Base-by-base conservation (phyloP, 495 filamentous ascomycete species). In the Evernia prunastri region DNA sequence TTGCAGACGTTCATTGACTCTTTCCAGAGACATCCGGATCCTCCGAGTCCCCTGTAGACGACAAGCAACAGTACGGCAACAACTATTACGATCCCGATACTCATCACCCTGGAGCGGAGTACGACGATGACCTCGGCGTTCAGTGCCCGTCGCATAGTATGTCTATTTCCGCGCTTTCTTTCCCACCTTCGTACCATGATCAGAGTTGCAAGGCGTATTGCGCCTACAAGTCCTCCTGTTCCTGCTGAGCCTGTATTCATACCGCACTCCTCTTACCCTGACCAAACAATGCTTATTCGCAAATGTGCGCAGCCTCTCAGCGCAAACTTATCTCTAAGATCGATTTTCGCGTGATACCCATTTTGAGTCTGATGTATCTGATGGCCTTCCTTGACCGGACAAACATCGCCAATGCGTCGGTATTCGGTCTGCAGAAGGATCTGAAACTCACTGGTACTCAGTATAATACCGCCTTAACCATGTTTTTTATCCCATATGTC, bases 401-500 rank as follows among this genome's bases (percentile, higher is more conserved):
- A 66, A 91, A 90, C 68, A 87, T 87, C 68, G 83, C 82, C 67
- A 90, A 92, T 69, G 84, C 84, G n/a, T 74, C 74, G 23, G 69
- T 82, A 35, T 86, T 85, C 61, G 68, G 68, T n/a, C 58, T 71
- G 0, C 69, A 64, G 27, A 56, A 66, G 10, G 69, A 71, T 53
- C 58, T 70, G 3, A 43, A 76, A 23, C 80, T 96, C 27, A 66
- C 66, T 0, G 78, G 78, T 33, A 80, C 80, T 17, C 82, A 87
- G 71, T 89, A 84, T 73, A 89, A 89, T 68, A 86, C 78, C 23
- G 85, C 85, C 1, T 74, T 91, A 39, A 82, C 80, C 58, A 89
- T 92, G 68, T 91, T 92, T 81, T 98, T 96, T 76, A 85, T 97
- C 0, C 92, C 93, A 0, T 97, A 96, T 72, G 82, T 96, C 66